These are phyloP conservation scores for Pisolithus sp. DNA, from an alignment of 768 basidiomycete genomes.

Conservation along the genomic window DNA sequence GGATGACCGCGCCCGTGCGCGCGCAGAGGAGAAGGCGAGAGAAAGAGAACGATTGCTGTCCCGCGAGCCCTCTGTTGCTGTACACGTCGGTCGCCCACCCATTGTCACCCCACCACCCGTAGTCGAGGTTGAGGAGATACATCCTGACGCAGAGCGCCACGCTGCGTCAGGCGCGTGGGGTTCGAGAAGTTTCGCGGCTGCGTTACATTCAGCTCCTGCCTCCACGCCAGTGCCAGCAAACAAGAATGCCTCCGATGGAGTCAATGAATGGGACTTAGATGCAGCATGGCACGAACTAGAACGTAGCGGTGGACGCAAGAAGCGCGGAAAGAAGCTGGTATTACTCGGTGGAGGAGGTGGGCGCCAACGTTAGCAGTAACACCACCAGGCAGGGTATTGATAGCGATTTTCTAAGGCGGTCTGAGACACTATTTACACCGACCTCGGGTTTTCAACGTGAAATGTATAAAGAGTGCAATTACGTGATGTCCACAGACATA, in stretches of 20 bases:
- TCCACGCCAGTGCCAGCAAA: slow-evolving; percentile 39
- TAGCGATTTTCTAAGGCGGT: neutral
- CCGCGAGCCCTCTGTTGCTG: slow-evolving; percentile 11
- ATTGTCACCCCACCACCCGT: neutral
- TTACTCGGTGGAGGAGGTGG: slow-evolving; percentile 63
- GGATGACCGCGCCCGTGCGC: slow-evolving; percentile 77
- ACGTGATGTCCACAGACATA: too few relatives aligned
- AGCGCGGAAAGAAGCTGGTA: slow-evolving; percentile 58
- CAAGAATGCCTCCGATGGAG: slow-evolving; percentile 21
- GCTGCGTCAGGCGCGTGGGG: slow-evolving; percentile 63
- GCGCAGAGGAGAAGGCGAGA: slow-evolving; percentile 70
- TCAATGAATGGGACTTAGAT: slow-evolving; percentile 72
- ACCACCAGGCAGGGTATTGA: neutral
- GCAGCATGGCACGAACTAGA: slow-evolving; percentile 79
- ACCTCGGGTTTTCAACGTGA: too few relatives aligned
- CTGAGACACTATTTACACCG: slow-evolving; percentile 9
- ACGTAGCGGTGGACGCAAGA: slow-evolving; percentile 42
- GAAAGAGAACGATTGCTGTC: slow-evolving; percentile 41
- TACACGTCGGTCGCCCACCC: slow-evolving; percentile 1
- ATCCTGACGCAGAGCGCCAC: slow-evolving; percentile 7
- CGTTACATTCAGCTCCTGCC: slow-evolving; percentile 45
- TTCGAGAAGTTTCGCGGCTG: slow-evolving; percentile 73
- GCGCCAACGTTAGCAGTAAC: slow-evolving; percentile 32
- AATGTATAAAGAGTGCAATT: too few relatives aligned
- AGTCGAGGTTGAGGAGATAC: slow-evolving; percentile 11